phyloP scores from a whole-genome alignment of 2,329 filamentous ascomycete genomes.

The Aureobasidium subglaciale region DNA sequence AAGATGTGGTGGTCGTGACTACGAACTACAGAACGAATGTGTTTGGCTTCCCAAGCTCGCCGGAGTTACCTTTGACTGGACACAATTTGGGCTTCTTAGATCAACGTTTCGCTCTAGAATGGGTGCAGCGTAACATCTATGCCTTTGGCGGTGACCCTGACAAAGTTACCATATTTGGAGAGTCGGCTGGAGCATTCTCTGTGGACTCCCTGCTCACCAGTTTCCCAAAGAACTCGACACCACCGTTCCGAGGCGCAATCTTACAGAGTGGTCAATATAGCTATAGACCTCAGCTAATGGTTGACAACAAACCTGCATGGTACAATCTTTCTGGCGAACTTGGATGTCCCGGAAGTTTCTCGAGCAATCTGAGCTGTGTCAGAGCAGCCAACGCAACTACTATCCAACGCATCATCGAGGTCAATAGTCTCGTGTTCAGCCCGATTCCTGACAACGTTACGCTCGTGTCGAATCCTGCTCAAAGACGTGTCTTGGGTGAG shows the following conservation, averaged over 20 bases:
- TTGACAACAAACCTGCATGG: slow-evolving; percentile 20
- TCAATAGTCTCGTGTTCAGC: slow-evolving; percentile 26
- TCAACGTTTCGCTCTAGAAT: slow-evolving; percentile 31
- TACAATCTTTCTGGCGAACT: slow-evolving; percentile 22
- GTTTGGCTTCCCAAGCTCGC: slow-evolving; percentile 36
- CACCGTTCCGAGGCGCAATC: slow-evolving; percentile 31
- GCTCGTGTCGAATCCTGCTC: slow-evolving; percentile 24
- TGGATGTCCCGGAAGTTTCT: slow-evolving; percentile 23
- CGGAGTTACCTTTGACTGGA: slow-evolving; percentile 28
- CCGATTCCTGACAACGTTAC: slow-evolving; percentile 30
- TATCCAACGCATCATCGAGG: slow-evolving; percentile 28
- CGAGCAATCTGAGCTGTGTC: slow-evolving; percentile 26
- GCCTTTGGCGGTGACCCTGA: slow-evolving; percentile 31
- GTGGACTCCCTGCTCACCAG: slow-evolving; percentile 29
- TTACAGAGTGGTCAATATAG: slow-evolving; percentile 27
- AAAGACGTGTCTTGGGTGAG: slow-evolving; percentile 22
- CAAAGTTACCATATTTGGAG: slow-evolving; percentile 33
- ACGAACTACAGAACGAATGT: slow-evolving; percentile 32
- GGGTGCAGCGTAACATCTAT: slow-evolving; percentile 32
- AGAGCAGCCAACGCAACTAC: slow-evolving; percentile 25
- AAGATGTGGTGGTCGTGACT: slow-evolving; percentile 31
- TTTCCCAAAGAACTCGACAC: slow-evolving; percentile 21
- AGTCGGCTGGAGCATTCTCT: slow-evolving; percentile 28
- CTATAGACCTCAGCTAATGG: slow-evolving; percentile 18
- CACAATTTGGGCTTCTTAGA: slow-evolving; percentile 33